Percentiles rank a stretch among this genome's conserved stretches.
These are phyloP conservation scores for Davidsoniella australis DNA, from an alignment of 2,329 filamentous ascomycete genomes.

Conservation along the genomic window DNA sequence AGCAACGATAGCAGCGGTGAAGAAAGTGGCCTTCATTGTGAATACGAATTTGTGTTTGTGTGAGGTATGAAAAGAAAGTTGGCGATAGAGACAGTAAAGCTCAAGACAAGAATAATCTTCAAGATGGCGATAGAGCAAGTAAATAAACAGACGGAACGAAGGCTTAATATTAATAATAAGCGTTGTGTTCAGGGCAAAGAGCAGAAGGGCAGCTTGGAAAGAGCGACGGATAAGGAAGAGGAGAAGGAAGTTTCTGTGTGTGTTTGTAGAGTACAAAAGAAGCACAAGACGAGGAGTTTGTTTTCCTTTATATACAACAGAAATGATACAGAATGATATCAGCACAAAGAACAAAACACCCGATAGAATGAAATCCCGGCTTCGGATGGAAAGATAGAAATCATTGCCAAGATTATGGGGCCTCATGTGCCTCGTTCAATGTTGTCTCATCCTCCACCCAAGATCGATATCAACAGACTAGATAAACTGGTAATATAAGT, in stretches of 20 bases:
- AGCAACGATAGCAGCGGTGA: constrained; percentile 19
- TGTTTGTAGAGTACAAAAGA: neutral
- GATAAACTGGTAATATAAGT: no score
- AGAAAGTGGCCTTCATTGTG: constrained; percentile 22
- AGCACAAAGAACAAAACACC: no score
- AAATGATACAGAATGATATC: no score
- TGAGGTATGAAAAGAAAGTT: neutral
- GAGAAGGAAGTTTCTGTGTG: neutral
- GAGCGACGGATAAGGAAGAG: constrained; percentile 2
- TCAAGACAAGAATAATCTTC: neutral
- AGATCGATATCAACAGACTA: no score
- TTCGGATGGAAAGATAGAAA: no score
- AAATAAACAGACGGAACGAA: neutral
- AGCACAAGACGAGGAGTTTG: neutral
- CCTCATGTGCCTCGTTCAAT: no score
- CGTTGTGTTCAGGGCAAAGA: neutral
- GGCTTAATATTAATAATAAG: constrained; percentile 2
- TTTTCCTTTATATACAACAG: neutral
- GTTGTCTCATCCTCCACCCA: no score
- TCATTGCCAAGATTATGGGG: no score
- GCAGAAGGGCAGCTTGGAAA: no score
- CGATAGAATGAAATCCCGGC: no score
- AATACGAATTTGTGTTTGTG: neutral
- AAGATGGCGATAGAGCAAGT: neutral
- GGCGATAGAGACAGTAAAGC: neutral